Base-by-base conservation (phyloP, 352 stramenopile species). In the Blastocystis sp. region DNA sequence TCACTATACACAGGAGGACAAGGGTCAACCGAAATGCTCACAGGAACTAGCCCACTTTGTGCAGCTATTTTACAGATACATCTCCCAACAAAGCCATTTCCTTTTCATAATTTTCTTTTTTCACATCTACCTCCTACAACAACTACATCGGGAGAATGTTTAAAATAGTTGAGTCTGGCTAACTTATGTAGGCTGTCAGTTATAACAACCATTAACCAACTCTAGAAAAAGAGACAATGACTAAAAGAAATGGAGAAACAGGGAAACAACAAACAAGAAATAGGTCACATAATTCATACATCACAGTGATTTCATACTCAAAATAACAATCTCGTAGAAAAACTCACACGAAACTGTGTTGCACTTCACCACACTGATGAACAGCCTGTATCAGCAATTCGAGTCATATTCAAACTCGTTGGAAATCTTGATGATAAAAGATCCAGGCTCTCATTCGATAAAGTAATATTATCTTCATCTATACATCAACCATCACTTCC, bases 81-180 rank as follows among this genome's bases (percentile, higher is more conserved):
- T n/a, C 71, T 83, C 16, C 71, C 71, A 29, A 83, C 27, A 42
- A 83, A 83, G 1, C 71, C 71, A 37, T 83, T 66, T 65, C 71
- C 71, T 83, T 37, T n/a, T 42, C 14, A 19, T 65, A 2, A 66
- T 19, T 43, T 29, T 1, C 35, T 14, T 24, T 5, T 24, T 21
- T 29, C 7, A 42, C 1, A 4, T 42, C 43, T 65, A 83, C 71
- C 71, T n/a, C 71, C 71, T 14, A 83, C 71, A 14, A 83, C 71
- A 37, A 83, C 69, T 39, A 80, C 21, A 43, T 80, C 69, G 7
- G 49, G 69, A 35, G 21, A 5, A 43, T 80, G 69, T 9, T 54
- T 49, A 42, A 80, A 80, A 59, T 80, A 80, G 46, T 80, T 80
- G 32, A 80, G 35, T 80, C 46, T 59, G n/a, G 69, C 69, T 37